Percentiles rank a stretch among this genome's conserved stretches.
These are phyloP conservation scores for Hyphopichia khmerensis DNA, from an alignment of 1,139 yeast genomes.

Conservation along the genomic window DNA sequence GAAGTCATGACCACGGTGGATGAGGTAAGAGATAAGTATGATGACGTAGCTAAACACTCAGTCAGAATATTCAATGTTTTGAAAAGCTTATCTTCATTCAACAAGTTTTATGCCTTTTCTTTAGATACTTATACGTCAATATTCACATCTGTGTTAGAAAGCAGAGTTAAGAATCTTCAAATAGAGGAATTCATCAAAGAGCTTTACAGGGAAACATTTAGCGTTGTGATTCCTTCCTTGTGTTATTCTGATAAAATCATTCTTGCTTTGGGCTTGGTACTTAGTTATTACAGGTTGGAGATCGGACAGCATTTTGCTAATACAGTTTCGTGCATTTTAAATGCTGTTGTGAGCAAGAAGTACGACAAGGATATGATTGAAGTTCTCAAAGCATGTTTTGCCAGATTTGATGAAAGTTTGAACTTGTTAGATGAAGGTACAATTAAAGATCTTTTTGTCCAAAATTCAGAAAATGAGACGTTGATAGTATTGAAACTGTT, in stretches of 20 bases:
- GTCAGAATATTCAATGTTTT: constrained; percentile 51
- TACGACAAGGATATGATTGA: constrained; percentile 2
- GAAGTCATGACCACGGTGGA: constrained; percentile 56
- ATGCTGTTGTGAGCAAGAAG: constrained; percentile 1
- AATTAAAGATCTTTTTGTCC: constrained; percentile 5
- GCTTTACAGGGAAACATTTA: constrained; percentile 49
- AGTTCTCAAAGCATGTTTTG: constrained; percentile 4
- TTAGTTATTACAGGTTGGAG: constrained; percentile 24
- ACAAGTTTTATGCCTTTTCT: constrained; percentile 59
- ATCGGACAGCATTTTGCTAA: constrained; percentile 23
- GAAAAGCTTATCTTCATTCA: constrained; percentile 38
- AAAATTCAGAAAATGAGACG: constrained; percentile 19
- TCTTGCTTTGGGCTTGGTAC: constrained; percentile 41
- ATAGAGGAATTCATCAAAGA: constrained; percentile 24
- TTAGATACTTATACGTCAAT: constrained; percentile 45
- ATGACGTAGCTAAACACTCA: constrained; percentile 55
- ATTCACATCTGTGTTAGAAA: constrained; percentile 37
- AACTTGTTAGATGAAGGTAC: constrained; percentile 6
- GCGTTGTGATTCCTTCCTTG: constrained; percentile 49
- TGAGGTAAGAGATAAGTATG: constrained; percentile 43
- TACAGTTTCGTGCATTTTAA: constrained; percentile 10
- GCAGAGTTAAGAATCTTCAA: constrained; percentile 13
- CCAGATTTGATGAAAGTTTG: constrained; percentile 4
- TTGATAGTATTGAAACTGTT: constrained; percentile 12
- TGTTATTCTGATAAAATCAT: constrained; percentile 46